phyloP scores from a whole-genome alignment of 441 rosid species.

The Pelargonium citronellum region DNA sequence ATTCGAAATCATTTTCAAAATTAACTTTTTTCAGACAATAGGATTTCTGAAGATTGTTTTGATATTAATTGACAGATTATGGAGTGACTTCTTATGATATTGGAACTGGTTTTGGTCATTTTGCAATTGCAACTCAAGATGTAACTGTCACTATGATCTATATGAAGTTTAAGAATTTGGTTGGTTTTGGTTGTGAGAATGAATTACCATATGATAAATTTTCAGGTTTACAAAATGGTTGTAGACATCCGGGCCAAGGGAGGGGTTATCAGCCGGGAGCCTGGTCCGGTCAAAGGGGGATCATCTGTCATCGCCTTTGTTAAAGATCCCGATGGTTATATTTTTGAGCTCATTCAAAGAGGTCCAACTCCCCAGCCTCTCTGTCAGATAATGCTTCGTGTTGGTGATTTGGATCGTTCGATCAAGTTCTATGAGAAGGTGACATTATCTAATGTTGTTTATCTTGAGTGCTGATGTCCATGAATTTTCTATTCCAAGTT shows the following conservation, averaged over 20 bases:
- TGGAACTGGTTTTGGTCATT: slow-evolving; percentile 95
- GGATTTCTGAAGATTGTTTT: slow-evolving; percentile 14
- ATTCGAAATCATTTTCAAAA: too few species aligned
- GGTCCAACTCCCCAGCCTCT: slow-evolving; percentile 88
- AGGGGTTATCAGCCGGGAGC: slow-evolving; percentile 71
- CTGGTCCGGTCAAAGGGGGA: slow-evolving; percentile 97
- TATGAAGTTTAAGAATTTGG: too few species aligned
- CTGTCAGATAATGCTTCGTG: slow-evolving; percentile 97
- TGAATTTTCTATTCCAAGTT: neutral
- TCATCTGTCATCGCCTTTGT: slow-evolving; percentile 66
- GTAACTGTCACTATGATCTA: too few species aligned
- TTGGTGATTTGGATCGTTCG: slow-evolving; percentile 77
- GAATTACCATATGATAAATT: slow-evolving; percentile 7
- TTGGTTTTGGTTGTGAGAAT: too few species aligned
- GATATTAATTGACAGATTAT: slow-evolving; percentile 49
- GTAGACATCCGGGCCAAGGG: slow-evolving; percentile 73
- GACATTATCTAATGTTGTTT: neutral
- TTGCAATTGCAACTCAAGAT: slow-evolving; percentile 82
- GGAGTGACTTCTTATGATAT: slow-evolving; percentile 83
- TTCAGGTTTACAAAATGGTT: slow-evolving; percentile 74
- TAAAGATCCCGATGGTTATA: slow-evolving; percentile 95
- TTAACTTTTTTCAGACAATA: too few species aligned
- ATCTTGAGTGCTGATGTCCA: neutral
- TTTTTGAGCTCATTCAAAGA: slow-evolving; percentile 82
- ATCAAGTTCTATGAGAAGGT: slow-evolving; percentile 87